Conservation (phyloP, 2,329 filamentous ascomycete species). For the Botrytis aclada region DNA sequence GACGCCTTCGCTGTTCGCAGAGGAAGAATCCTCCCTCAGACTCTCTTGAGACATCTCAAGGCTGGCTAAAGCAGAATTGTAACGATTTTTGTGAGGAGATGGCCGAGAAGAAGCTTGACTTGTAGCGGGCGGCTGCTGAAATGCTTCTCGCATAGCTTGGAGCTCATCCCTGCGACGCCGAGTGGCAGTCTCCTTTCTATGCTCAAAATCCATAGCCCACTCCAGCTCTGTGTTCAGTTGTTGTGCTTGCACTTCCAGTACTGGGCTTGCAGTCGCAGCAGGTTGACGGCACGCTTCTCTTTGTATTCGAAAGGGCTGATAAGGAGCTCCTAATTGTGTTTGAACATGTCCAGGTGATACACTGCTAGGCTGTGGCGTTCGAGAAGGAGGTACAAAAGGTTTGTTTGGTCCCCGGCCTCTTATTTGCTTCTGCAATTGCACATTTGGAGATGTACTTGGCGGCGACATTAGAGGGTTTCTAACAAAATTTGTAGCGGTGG, state of each 20-base stretch:
- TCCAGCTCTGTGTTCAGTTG: conserved; percentile 28
- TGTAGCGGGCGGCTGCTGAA: not conserved
- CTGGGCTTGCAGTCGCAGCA: not conserved
- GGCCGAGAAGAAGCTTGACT: conserved; percentile 3
- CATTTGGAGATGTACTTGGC: conserved; percentile 17
- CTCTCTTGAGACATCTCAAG: conserved; percentile 21
- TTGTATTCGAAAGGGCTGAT: conserved; percentile 10
- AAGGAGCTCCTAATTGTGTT: conserved; percentile 20
- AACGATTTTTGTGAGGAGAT: conserved; percentile 37
- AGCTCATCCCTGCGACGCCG: conserved; percentile 33
- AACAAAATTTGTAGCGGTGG: conserved; percentile 28
- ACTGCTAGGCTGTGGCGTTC: conserved; percentile 6
- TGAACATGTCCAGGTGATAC: conserved; percentile 23
- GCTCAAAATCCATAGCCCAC: conserved; percentile 38
- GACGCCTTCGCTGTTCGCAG: conserved; percentile 18
- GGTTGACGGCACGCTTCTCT: not conserved
- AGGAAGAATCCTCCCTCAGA: not conserved
- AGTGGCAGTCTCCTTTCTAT: conserved; percentile 35
- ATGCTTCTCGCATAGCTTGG: conserved; percentile 21
- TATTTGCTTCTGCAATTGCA: conserved; percentile 1
- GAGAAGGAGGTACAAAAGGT: conserved; percentile 31
- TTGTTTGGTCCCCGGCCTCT: conserved; percentile 24
- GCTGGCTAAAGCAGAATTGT: conserved; percentile 32
- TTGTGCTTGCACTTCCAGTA: conserved; percentile 10
- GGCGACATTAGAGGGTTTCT: conserved; percentile 23